Evolutionary conservation across 768 basidiomycete genomes (phyloP).

Genomic region (Tylopilus plumbeoviolaceoides): DNA sequence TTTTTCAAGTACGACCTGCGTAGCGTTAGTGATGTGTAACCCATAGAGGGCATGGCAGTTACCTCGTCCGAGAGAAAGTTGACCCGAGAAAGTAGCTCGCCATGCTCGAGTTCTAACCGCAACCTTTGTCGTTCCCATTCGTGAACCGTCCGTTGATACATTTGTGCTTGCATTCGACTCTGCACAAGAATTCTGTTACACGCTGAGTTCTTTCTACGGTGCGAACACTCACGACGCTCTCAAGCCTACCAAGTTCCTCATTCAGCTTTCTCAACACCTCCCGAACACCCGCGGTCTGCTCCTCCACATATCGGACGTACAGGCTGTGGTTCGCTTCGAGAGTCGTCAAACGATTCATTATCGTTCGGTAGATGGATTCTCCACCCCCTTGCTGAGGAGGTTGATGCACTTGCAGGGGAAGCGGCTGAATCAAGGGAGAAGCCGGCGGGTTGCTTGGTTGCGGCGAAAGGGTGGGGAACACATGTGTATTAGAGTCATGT

Average conservation of each 20-base stretch:
- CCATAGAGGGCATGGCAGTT: constrained; percentile 1
- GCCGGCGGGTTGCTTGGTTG: constrained; percentile 4
- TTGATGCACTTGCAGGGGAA: background rate
- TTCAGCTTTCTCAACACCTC: constrained; percentile 70
- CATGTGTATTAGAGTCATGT: constrained; percentile 5
- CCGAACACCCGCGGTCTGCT: constrained; percentile 74
- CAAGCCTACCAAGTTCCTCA: constrained; percentile 74
- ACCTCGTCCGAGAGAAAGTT: constrained; percentile 83
- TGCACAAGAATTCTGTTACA: constrained; percentile 23
- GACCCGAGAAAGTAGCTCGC: constrained; percentile 63
- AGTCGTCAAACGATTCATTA: constrained; percentile 86
- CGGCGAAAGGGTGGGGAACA: background rate
- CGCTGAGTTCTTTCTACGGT: too few species aligned
- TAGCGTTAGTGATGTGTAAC: background rate
- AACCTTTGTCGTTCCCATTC: constrained; percentile 69
- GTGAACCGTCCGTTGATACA: constrained; percentile 55
- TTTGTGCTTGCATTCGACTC: constrained; percentile 69
- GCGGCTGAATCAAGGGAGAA: constrained; percentile 1
- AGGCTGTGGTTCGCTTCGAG: constrained; percentile 88
- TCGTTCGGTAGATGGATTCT: constrained; percentile 94
- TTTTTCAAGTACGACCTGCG: constrained; percentile 81
- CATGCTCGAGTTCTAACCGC: constrained; percentile 67
- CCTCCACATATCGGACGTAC: constrained; percentile 81
- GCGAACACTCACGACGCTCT: constrained; percentile 59
- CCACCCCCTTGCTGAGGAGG: constrained; percentile 36